phyloP scores from a whole-genome alignment of 2,329 filamentous ascomycete species.

The Lanzia echinophila region DNA sequence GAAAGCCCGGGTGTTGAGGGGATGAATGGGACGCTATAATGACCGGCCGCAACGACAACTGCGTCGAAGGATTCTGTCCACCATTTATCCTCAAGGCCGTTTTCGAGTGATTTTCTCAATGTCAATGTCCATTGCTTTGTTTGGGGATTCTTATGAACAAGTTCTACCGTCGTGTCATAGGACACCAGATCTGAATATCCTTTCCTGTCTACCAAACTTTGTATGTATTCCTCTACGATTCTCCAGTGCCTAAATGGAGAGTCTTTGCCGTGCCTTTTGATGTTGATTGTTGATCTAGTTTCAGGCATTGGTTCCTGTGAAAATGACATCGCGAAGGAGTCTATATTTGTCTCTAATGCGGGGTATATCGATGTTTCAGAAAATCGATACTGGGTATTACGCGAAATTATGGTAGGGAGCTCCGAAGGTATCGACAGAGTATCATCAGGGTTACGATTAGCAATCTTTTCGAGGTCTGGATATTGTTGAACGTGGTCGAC shows the following conservation, averaged over 20 bases:
- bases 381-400: slow-evolving; percentile 41
- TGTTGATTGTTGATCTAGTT: slow-evolving; percentile 35
- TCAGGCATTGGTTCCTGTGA: slow-evolving; percentile 48
- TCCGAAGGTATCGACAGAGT: slow-evolving; percentile 40
- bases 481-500: slow-evolving; percentile 34
- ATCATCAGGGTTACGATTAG: slow-evolving; percentile 43
- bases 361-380: slow-evolving; percentile 55
- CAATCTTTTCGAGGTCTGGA: slow-evolving; percentile 40
- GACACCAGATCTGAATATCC: slow-evolving; percentile 46
- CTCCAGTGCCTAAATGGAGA: slow-evolving; percentile 58
- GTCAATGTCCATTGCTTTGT: slow-evolving; percentile 45
- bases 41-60: slow-evolving; percentile 59
- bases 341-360: slow-evolving; percentile 59
- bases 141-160: slow-evolving; percentile 42
- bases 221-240: slow-evolving; percentile 49
- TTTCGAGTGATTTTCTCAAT: slow-evolving; percentile 38
- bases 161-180: slow-evolving; percentile 56
- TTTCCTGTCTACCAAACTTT: slow-evolving; percentile 43
- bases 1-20: slow-evolving; percentile 53
- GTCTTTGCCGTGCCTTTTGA: slow-evolving; percentile 45
- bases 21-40: slow-evolving; percentile 59
- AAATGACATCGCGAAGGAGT: slow-evolving; percentile 52
- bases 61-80: slow-evolving; percentile 60
- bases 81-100: slow-evolving; percentile 46
- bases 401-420: slow-evolving; percentile 42